These are phyloP conservation scores for Lobosporangium transversale DNA, from an alignment of 192 early-diverging fungal genomes.

Conservation along the genomic window DNA sequence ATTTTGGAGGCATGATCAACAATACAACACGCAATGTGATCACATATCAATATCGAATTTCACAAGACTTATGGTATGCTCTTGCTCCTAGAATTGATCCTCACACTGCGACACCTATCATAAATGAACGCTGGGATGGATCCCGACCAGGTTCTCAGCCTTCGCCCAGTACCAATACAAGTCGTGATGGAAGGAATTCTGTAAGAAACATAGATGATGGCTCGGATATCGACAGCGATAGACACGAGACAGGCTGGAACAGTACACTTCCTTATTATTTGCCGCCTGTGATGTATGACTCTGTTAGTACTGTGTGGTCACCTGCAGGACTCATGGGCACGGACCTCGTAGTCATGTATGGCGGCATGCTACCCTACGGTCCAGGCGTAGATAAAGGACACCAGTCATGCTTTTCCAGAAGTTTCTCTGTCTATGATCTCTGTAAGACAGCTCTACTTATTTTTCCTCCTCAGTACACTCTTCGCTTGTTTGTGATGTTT, in stretches of 20 bases:
- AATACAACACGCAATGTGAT: constrained; percentile 36
- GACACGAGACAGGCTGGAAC: not conserved
- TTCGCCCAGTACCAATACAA: not conserved
- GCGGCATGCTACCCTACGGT: constrained; percentile 45
- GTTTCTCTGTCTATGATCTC: constrained; percentile 38
- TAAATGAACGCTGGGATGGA: not conserved
- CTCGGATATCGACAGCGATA: not conserved
- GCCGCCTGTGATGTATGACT: constrained; percentile 40
- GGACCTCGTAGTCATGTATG: constrained; percentile 41
- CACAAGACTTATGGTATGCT: constrained; percentile 47
- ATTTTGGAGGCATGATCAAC: constrained; percentile 51
- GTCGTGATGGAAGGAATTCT: not conserved
- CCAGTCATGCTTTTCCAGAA: constrained; percentile 27
- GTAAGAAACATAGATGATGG: not conserved
- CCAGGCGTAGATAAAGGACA: constrained; percentile 33
- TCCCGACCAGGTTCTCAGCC: not conserved
- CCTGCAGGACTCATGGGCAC: constrained; percentile 39
- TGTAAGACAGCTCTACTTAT: too few species aligned
- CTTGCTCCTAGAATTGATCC: constrained; percentile 44
- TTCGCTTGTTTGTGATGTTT: not conserved
- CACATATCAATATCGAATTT: constrained; percentile 37
- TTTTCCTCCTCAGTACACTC: too few species aligned
- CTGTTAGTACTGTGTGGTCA: constrained; percentile 34
- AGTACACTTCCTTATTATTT: not conserved
- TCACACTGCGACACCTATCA: constrained; percentile 21